A percentile compares a stretch with the other conserved stretches of the same genome.
phyloP scores from a whole-genome alignment of 345 rosid genomes.

The Passiflora organensis region DNA sequence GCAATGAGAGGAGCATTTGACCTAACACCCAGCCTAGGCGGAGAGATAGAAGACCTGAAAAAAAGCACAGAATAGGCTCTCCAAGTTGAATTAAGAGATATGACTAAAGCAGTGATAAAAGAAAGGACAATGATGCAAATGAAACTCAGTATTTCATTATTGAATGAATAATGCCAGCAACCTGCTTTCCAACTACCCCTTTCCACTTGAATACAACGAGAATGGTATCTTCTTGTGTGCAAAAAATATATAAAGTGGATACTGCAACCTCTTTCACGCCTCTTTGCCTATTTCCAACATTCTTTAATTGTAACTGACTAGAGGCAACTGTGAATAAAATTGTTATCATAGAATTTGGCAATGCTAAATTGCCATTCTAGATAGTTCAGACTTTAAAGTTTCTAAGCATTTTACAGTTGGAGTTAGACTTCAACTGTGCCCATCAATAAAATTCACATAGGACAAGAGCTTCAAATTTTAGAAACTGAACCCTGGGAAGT shows the following conservation, averaged over 20 bases:
- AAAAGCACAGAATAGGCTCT: constrained; percentile 19
- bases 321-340: too few relatives aligned
- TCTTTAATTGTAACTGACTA: too few relatives aligned
- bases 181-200: not conserved
- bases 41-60: constrained; percentile 42
- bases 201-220: not conserved
- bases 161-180: too few relatives aligned
- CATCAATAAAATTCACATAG: not conserved
- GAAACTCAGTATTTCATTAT: too few relatives aligned
- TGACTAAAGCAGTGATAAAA: constrained; percentile 1
- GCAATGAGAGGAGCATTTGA: too few relatives aligned
- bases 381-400: not conserved
- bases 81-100: too few relatives aligned
- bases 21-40: constrained; percentile 37
- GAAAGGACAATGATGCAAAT: not conserved
- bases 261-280: too few relatives aligned
- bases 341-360: too few relatives aligned
- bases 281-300: too few relatives aligned
- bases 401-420: not conserved
- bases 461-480: not conserved
- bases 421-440: not conserved
- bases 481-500: not conserved
- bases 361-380: too few relatives aligned
- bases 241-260: too few relatives aligned
- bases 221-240: not conserved